Base-by-base conservation (phyloP, 768 basidiomycete species). In the Agaricus subrufescens region DNA sequence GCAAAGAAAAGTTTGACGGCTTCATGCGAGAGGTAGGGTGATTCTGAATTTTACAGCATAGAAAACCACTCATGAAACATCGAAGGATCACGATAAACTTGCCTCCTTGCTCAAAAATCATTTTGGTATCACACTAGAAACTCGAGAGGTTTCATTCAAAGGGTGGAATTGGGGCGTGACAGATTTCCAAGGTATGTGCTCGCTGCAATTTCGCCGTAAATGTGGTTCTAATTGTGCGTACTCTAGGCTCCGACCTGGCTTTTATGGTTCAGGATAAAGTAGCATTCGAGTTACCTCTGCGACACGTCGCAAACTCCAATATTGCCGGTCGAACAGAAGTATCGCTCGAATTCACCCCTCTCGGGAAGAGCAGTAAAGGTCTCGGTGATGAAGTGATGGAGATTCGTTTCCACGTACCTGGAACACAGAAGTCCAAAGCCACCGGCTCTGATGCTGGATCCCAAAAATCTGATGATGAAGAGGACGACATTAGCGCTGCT, bases 101-200 rank as follows among this genome's bases (percentile, higher is more conserved):
- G 75, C 86, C 3, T 73, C 79, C 50, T 67, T 95, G 43, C 71
- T 97, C 61, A 95, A 96, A 71, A 90, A 89, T 59, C 84, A 94
- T 71, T 98, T 94, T 73, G 83, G 80, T 43, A 75, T 96, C 56
- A 83, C 89, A 3, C 75, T 98, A 25, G 97, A 98, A 67, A 81
- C 80, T 4, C 86, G 85, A 68, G 97, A 99, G 61, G 78, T 86
- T 15, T 86, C 91, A 11, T 83, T 95, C 68, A 94, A 91, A 67
- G 97, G 97, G 0, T 98, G 94, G 94, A 98, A 99, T 69, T 98
- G 97, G 97, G 97, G 97, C 4, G 82, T 87, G 30, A 91, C 92
- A 2, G 93, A 96, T 65, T 91, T 98, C 60, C 89, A 92, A 80
- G 92, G 96, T 92, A 76, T 62, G 48, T 27, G 19, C 5, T 42